Percentiles rank a stretch among this genome's conserved stretches.
Conservation (phyloP, 805 yeast species). For the Candida insectorum region DNA sequence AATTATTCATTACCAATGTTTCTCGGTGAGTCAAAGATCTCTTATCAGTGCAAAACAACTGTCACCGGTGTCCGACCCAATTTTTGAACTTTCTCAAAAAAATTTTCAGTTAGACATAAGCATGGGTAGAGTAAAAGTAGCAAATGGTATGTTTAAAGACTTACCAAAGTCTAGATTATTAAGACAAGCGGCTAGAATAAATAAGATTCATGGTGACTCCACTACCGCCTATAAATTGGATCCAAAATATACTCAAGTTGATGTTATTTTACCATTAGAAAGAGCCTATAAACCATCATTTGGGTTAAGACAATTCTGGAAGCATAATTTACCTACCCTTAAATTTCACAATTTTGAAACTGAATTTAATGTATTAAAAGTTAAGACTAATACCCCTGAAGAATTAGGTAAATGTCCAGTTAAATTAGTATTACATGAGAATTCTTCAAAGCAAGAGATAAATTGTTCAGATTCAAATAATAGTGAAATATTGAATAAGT, state of each 20-base stretch:
- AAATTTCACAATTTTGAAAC: slow-evolving; percentile 79
- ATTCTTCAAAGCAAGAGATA: slow-evolving; percentile 28
- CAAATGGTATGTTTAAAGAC: slow-evolving; percentile 11
- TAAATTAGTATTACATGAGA: slow-evolving; percentile 37
- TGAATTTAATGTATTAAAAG: slow-evolving; percentile 57
- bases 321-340: slow-evolving; percentile 66
- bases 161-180: slow-evolving; percentile 32
- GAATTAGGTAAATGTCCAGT: slow-evolving; percentile 46
- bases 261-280: slow-evolving; percentile 48
- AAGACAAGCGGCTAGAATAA: slow-evolving; percentile 49
- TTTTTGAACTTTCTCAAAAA: no score
- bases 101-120: not conserved
- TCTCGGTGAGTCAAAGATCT: not conserved
- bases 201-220: slow-evolving; percentile 49
- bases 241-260: slow-evolving; percentile 34
- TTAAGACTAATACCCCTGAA: slow-evolving; percentile 34
- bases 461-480: slow-evolving; percentile 53
- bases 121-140: no score
- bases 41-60: no score
- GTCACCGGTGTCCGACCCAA: no score
- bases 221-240: slow-evolving; percentile 31
- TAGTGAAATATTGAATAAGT: slow-evolving; percentile 52
- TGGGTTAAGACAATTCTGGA: slow-evolving; percentile 78
- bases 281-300: slow-evolving; percentile 47
- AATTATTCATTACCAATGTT: no score